phyloP scores from a whole-genome alignment of 2,329 filamentous ascomycete species.

The Cytospora schulzeri region DNA sequence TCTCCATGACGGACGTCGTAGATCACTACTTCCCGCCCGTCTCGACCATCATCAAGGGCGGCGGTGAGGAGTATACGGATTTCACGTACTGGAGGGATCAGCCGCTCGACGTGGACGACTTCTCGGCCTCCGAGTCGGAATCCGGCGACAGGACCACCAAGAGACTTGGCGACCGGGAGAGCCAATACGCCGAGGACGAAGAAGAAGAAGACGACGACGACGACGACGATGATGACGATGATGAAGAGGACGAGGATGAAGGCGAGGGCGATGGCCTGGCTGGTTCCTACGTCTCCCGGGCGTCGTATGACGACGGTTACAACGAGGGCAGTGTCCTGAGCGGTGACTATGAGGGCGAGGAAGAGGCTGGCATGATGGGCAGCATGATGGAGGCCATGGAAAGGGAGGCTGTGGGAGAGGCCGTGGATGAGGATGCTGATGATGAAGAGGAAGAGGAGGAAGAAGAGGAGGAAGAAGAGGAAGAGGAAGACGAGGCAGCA shows the following conservation, averaged over 20 bases:
- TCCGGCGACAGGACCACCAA: constrained; percentile 49
- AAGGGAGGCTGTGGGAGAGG: constrained; percentile 42
- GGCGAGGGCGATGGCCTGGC: constrained; percentile 47
- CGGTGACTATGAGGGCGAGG: constrained; percentile 48
- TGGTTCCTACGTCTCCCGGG: constrained; percentile 48
- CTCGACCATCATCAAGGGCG: constrained; percentile 80
- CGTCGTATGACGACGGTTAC: constrained; percentile 39
- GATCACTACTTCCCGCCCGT: constrained; percentile 98
- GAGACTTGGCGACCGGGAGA: constrained; percentile 49
- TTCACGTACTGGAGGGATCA: constrained; percentile 94
- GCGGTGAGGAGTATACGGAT: constrained; percentile 93
- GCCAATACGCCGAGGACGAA: constrained; percentile 47
- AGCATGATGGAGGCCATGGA: constrained; percentile 44
- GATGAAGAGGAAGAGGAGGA: constrained; percentile 24
- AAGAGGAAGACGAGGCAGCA: constrained; percentile 26
- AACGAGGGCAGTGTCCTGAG: constrained; percentile 46
- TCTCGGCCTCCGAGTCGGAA: constrained; percentile 77
- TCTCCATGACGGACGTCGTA: constrained; percentile 94
- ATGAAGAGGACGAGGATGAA: constrained; percentile 46
- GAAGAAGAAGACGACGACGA: constrained; percentile 46
- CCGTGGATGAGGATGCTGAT: constrained; percentile 32
- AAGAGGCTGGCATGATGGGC: constrained; percentile 40
- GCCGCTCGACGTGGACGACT: constrained; percentile 83
- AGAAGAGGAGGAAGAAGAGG: neutral
- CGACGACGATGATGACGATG: constrained; percentile 44